Base-by-base conservation (phyloP, 2,329 filamentous ascomycete genomes). In the Paraphaeosphaeria minitans region DNA sequence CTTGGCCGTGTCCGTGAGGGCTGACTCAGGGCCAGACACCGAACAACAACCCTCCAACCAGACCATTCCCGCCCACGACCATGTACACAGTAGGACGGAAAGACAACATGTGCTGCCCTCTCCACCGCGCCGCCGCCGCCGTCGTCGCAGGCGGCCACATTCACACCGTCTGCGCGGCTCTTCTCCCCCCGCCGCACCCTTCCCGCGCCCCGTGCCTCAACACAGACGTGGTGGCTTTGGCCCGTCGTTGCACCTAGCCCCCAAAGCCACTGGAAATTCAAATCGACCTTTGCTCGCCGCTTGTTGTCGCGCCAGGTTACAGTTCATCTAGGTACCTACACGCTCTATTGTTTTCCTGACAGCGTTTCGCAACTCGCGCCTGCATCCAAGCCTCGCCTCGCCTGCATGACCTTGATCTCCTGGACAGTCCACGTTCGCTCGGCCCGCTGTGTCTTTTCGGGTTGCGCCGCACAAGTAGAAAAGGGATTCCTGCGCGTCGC, bases 21-120 rank as follows among this genome's bases (percentile, higher is more conserved):
- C 27, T 53, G 51, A 46, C 41, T 53, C 37, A 45, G 41, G 51
- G 24, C n/a, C n/a, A 45, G 51, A 53, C 51, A 45, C 51, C 41
- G 51, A 37, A 41, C 48, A 12, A 14, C 49, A 31, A 52, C 49
- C 35, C 49, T 52, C 50, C 14, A 31, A 21, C 24, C 50, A 43
- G 24, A 6, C 50, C 16, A 43, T 43, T 31, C 37, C 50, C 12
- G 39, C 27, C 50, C 39, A 48, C 3, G 46, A 13, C 29, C 21
- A 29, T 22, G n/a, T n/a, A n/a, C n/a, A n/a, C n/a, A n/a, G n/a
- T n/a, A n/a, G n/a, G 27, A 14, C 10, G n/a, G 14, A 33, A 22
- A 13, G 21, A 39, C 2, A 1, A n/a, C 24, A n/a, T 27, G 24
- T 16, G 21, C 27, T 14, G 29, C 29, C 35, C 35, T 42, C 50